Evolutionary conservation across 148 eudicot genomes (phyloP).

Genomic region (Beta vulgaris): DNA sequence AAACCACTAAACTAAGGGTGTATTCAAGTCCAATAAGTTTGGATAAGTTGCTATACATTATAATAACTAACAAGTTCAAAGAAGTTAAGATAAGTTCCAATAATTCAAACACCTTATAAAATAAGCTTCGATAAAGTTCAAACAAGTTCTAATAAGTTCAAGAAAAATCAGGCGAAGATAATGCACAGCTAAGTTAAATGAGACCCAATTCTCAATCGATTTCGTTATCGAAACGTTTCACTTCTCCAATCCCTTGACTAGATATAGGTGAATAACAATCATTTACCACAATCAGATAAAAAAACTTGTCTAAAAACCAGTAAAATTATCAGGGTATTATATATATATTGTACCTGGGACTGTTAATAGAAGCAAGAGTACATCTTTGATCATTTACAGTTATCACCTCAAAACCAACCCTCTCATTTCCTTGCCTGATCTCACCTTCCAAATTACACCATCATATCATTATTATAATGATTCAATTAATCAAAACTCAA

Average conservation of each 20-base stretch:
- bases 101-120: too few species aligned
- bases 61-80: too few species aligned
- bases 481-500: background rate
- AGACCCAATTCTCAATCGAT: too few species aligned
- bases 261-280: background rate
- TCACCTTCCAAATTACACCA: conserved; percentile 48
- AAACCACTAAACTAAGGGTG: too few species aligned
- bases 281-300: background rate
- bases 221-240: too few species aligned
- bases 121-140: too few species aligned
- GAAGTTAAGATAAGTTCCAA: too few species aligned
- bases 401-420: conserved; percentile 89
- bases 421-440: conserved; percentile 62
- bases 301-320: background rate
- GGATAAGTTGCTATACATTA: too few species aligned
- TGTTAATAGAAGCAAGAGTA: conserved; percentile 61
- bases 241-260: background rate
- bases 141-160: too few species aligned
- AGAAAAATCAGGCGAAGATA: too few species aligned
- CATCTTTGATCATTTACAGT: conserved; percentile 60
- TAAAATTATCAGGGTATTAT: background rate
- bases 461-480: conserved; percentile 8
- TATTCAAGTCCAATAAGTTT: too few species aligned
- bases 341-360: conserved; percentile 40
- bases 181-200: too few species aligned